Conservation (phyloP, 495 filamentous ascomycete genomes). For the Penicillium taxi region DNA sequence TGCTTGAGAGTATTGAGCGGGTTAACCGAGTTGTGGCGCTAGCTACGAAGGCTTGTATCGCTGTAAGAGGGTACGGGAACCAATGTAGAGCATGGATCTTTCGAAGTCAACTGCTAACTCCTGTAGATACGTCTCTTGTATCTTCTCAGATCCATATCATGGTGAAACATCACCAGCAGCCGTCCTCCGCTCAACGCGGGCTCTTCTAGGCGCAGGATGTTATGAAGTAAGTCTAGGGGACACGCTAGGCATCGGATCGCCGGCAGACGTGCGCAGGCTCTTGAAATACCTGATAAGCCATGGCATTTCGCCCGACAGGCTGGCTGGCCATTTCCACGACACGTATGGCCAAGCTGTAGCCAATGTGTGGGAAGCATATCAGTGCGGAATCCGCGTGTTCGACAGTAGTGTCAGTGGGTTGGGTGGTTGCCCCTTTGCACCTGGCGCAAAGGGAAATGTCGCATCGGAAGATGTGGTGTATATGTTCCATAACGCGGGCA, state of each 20-base stretch:
- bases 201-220: constrained; percentile 31
- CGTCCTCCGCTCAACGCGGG: constrained; percentile 25
- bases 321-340: constrained; percentile 44
- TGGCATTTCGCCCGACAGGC: constrained; percentile 16
- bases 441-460: constrained; percentile 41
- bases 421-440: constrained; percentile 41
- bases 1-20: constrained; percentile 25
- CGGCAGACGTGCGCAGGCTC: constrained; percentile 20
- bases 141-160: constrained; percentile 36
- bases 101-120: neutral
- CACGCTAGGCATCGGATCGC: constrained; percentile 34
- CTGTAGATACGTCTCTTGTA: constrained; percentile 37
- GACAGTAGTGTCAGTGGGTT: constrained; percentile 39
- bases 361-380: constrained; percentile 38
- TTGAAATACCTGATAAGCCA: constrained; percentile 20
- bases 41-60: constrained; percentile 16
- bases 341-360: constrained; percentile 37
- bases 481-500: constrained; percentile 32
- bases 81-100: neutral
- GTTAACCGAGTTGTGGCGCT: constrained; percentile 18
- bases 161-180: constrained; percentile 23
- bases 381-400: constrained; percentile 33
- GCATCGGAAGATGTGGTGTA: constrained; percentile 36
- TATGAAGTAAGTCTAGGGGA: constrained; percentile 42
- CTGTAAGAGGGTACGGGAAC: constrained; percentile 31